phyloP scores from a whole-genome alignment of 441 rosid genomes.

The Jatropha podagrica region DNA sequence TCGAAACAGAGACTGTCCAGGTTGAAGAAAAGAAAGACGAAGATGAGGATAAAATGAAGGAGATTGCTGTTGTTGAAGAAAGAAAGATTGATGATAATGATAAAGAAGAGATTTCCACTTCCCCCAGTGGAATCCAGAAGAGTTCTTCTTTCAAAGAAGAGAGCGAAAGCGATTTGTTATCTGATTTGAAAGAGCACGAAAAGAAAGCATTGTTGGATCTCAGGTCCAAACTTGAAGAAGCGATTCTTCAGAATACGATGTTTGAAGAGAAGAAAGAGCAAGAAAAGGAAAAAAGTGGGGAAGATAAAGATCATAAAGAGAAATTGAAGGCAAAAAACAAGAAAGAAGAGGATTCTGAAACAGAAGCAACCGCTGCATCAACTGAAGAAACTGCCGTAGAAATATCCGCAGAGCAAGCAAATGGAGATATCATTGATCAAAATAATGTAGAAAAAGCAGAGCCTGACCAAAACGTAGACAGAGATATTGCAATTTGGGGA shows the following conservation, averaged over 20 bases:
- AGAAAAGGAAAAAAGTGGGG: conserved; percentile 8
- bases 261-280: conserved; percentile 18
- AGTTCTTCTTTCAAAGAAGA: conserved; percentile 38
- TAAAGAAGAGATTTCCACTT: conserved; percentile 10
- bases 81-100: background rate
- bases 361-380: background rate
- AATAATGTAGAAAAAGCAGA: background rate
- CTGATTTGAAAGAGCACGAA: conserved; percentile 44
- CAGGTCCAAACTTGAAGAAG: conserved; percentile 47
- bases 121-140: conserved; percentile 23
- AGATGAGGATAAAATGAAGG: background rate
- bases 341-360: conserved; percentile 4
- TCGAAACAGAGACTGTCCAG: background rate
- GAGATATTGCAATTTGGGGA: conserved; percentile 46
- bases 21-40: background rate
- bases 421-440: background rate
- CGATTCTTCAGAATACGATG: conserved; percentile 33
- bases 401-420: background rate
- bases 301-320: conserved; percentile 10
- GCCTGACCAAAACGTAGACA: conserved; percentile 8
- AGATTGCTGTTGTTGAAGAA: conserved; percentile 14
- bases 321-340: background rate
- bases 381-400: background rate
- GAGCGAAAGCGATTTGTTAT: conserved; percentile 26
- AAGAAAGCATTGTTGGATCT: conserved; percentile 44